These are phyloP conservation scores for Lentinula edodes DNA, from an alignment of 768 basidiomycete species.

Conservation along the genomic window DNA sequence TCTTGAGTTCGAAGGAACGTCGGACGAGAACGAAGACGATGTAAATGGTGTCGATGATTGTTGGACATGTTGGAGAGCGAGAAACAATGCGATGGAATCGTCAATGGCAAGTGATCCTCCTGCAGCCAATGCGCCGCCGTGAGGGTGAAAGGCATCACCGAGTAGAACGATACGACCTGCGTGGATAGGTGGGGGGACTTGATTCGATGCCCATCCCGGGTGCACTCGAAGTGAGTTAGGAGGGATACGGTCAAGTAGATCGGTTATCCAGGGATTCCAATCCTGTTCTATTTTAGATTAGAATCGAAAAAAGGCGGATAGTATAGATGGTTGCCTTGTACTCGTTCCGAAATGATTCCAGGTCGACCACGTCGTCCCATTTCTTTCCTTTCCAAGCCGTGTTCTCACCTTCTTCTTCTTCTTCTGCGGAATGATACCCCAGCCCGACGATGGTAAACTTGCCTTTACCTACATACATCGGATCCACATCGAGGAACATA, in stretches of 20 bases:
- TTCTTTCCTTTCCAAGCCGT: not conserved
- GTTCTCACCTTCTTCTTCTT: not conserved
- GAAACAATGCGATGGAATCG: not conserved
- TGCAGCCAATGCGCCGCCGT: not conserved
- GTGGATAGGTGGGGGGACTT: not conserved
- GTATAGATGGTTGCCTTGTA: not conserved
- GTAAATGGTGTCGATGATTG: not conserved
- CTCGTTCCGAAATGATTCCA: not conserved
- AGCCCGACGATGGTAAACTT: slow-evolving; percentile 1
- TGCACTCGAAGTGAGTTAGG: not conserved
- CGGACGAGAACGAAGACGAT: not conserved
- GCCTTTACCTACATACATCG: not conserved
- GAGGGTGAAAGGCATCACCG: slow-evolving; percentile 2
- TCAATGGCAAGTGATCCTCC: slow-evolving; percentile 3
- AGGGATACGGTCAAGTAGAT: not conserved
- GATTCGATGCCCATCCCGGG: not conserved
- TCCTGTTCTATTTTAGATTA: not conserved
- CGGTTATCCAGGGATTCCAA: not conserved
- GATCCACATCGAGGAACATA: too few species aligned
- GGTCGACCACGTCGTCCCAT: not conserved
- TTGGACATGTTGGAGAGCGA: not conserved
- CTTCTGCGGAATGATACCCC: not conserved
- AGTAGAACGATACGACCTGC: not conserved
- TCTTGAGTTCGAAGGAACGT: not conserved
- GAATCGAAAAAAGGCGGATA: not conserved